Percentiles rank a stretch among this genome's conserved stretches.
phyloP scores from a whole-genome alignment of 1,284 basidiomycete species.

The Bjerkandera adusta region DNA sequence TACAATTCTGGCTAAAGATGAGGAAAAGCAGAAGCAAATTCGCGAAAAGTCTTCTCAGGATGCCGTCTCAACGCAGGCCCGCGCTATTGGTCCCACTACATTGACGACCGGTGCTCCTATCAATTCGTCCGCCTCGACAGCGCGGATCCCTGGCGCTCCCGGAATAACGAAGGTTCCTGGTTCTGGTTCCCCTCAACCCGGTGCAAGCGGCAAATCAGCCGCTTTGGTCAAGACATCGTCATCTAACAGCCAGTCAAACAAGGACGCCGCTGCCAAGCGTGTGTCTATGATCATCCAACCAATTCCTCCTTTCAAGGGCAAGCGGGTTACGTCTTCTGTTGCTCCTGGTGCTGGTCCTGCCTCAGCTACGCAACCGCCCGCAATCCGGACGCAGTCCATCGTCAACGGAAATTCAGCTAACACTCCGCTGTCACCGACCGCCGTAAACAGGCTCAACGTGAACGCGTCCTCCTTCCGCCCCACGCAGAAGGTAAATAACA shows the following conservation, averaged over 20 bases:
- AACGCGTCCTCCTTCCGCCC: constrained; percentile 82
- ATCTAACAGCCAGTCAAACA: constrained; percentile 8
- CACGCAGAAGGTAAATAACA: constrained; percentile 53
- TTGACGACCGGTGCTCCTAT: constrained; percentile 35
- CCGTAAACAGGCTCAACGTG: constrained; percentile 54
- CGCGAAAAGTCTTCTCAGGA: constrained; percentile 74
- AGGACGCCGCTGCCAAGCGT: constrained; percentile 32
- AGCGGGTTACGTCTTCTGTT: constrained; percentile 32
- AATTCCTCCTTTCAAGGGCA: constrained; percentile 91
- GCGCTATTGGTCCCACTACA: constrained; percentile 54
- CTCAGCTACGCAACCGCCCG: constrained; percentile 28
- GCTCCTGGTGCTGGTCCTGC: constrained; percentile 24
- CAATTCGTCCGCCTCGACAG: constrained; percentile 22
- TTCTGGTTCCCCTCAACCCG: constrained; percentile 11
- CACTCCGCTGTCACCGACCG: constrained; percentile 42
- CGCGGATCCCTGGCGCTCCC: constrained; percentile 13
- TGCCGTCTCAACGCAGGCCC: constrained; percentile 59
- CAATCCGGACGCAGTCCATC: constrained; percentile 20
- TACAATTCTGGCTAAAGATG: constrained; percentile 89
- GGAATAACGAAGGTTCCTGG: constrained; percentile 20
- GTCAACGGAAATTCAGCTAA: constrained; percentile 26
- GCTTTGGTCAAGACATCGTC: constrained; percentile 14
- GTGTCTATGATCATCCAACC: constrained; percentile 77
- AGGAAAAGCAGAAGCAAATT: constrained; percentile 82
- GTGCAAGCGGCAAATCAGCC: constrained; percentile 15